Percentiles rank a stretch among this genome's conserved stretches.
These are phyloP conservation scores for Talaromyces albobiverticillius DNA, from an alignment of 2,329 filamentous ascomycete genomes.

Conservation along the genomic window DNA sequence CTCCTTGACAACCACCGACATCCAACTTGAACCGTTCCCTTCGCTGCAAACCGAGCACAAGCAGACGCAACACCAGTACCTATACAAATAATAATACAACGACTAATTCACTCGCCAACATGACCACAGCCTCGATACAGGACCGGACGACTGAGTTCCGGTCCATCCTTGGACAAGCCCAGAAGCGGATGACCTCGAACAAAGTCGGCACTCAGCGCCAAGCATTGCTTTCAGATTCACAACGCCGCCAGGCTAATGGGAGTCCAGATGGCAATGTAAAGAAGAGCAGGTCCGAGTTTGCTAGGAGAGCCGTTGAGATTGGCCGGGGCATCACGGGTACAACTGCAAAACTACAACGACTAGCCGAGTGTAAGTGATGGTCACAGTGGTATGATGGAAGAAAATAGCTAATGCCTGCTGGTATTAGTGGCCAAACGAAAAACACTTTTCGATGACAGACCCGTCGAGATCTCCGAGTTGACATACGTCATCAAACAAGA, in stretches of 20 bases:
- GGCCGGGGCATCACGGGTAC: conserved; percentile 87
- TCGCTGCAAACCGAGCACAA: not conserved
- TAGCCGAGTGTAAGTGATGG: conserved; percentile 68
- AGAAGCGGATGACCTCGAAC: conserved; percentile 71
- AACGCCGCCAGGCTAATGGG: conserved; percentile 59
- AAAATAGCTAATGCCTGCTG: not conserved
- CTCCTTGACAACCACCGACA: not conserved
- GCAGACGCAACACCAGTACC: not conserved
- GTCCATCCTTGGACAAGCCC: conserved; percentile 81
- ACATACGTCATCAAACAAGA: conserved; percentile 99
- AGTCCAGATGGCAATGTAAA: conserved; percentile 51
- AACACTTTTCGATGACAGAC: conserved; percentile 94
- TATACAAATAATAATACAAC: not conserved
- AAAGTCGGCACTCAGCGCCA: conserved; percentile 78
- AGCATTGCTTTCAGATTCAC: conserved; percentile 71
- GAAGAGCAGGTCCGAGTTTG: conserved; percentile 77
- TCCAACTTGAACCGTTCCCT: too few relatives aligned
- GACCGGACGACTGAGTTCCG: conserved; percentile 95
- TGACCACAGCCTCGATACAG: conserved; percentile 73
- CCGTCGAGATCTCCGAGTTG: conserved; percentile 94
- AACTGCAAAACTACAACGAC: conserved; percentile 90
- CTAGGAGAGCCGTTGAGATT: conserved; percentile 84
- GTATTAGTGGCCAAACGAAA: conserved; percentile 81
- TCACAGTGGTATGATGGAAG: not conserved
- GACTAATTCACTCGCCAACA: conserved; percentile 23